Evolutionary conservation across 345 rosid species (phyloP).

Genomic region (Ailanthus altissimus): DNA sequence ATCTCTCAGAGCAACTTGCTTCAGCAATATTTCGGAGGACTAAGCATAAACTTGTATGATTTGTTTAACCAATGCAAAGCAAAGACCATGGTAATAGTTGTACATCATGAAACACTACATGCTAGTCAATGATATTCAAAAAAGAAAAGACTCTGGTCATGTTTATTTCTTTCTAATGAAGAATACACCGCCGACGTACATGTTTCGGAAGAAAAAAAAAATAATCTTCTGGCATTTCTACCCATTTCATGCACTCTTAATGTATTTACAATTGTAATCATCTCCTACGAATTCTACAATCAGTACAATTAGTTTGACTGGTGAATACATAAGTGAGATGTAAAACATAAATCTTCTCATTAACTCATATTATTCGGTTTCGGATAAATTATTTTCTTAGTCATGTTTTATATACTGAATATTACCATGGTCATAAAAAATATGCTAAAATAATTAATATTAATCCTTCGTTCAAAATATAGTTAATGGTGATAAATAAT

Average conservation of each 20-base stretch:
- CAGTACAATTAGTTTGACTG: neutral
- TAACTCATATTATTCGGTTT: neutral
- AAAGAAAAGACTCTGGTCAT: neutral
- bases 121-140: neutral
- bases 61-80: neutral
- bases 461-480: too few species aligned
- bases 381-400: neutral
- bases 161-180: neutral
- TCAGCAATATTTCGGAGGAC: neutral
- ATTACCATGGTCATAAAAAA: neutral
- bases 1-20: slow-evolving; percentile 21
- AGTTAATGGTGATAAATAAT: too few species aligned
- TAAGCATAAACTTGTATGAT: neutral
- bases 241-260: too few species aligned
- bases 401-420: neutral
- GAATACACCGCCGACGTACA: neutral
- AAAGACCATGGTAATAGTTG: neutral
- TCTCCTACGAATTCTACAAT: too few species aligned
- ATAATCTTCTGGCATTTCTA: too few species aligned
- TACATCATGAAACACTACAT: too few species aligned
- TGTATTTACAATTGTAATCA: neutral
- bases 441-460: too few species aligned
- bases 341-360: neutral
- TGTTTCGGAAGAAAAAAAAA: too few species aligned
- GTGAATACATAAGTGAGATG: neutral